Evolutionary conservation across 257 asterid genomes (phyloP).

Genomic region (Eucommia ulmoides): DNA sequence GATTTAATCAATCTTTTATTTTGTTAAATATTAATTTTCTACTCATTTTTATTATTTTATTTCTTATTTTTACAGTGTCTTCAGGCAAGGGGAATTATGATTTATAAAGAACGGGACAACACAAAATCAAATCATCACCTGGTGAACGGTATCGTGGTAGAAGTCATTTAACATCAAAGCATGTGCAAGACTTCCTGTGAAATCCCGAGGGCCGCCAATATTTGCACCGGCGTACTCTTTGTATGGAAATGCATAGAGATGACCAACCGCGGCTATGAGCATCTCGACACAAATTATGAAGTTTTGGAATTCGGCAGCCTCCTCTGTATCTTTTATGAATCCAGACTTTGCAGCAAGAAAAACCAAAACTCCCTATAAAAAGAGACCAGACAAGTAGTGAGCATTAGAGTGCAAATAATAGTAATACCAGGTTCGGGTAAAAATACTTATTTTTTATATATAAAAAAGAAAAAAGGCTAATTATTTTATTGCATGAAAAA

Average conservation of each 20-base stretch:
- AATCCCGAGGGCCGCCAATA: conserved; percentile 57
- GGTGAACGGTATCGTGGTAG: conserved; percentile 95
- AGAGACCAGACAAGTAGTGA: background rate
- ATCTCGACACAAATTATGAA: conserved; percentile 92
- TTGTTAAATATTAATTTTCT: no score
- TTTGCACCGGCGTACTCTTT: conserved; percentile 96
- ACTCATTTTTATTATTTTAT: no score
- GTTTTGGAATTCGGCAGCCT: conserved; percentile 88
- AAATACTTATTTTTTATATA: no score
- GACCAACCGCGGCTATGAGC: conserved; percentile 93
- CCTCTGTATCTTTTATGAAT: conserved; percentile 56
- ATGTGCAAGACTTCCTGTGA: conserved; percentile 78
- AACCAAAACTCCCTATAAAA: conserved; percentile 77
- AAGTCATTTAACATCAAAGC: conserved; percentile 80
- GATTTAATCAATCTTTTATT: no score
- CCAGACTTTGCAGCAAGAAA: conserved; percentile 90
- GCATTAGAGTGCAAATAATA: no score
- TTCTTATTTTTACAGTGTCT: no score
- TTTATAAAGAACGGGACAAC: no score
- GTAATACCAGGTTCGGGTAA: no score
- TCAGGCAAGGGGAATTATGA: no score
- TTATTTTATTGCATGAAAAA: no score
- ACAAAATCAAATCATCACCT: conserved; percentile 27
- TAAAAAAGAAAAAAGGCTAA: no score
- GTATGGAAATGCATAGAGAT: conserved; percentile 87